Conservation (phyloP, 73 alveolate species). For the Stentor roeselii region DNA sequence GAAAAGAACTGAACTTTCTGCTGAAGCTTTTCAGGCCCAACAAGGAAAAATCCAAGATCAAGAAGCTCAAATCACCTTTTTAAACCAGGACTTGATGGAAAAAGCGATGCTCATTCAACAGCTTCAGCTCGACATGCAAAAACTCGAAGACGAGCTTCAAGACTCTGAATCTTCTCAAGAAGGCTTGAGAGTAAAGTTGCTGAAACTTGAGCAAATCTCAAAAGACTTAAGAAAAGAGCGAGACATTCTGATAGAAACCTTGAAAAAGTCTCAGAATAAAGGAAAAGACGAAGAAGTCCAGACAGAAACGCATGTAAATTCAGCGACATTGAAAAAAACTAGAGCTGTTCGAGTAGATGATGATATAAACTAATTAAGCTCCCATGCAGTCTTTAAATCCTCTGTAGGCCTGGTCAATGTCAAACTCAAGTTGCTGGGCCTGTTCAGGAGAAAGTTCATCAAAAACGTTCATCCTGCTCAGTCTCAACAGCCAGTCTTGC, state of each 20-base stretch:
- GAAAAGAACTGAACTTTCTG: no score
- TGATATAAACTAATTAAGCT: no score
- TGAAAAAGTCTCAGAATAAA: background rate
- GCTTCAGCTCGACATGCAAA: background rate
- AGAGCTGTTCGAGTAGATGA: no score
- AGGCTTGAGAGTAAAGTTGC: no score
- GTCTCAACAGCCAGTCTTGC: conserved; percentile 12
- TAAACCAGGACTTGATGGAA: background rate
- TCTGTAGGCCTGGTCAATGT: conserved; percentile 20
- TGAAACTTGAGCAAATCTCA: background rate
- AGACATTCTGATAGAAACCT: background rate
- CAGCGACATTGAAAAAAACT: background rate
- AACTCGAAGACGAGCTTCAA: background rate
- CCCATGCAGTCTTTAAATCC: conserved; percentile 15
- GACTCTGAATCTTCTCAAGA: no score
- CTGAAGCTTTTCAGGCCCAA: background rate
- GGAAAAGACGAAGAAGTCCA: background rate
- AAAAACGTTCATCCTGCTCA: background rate
- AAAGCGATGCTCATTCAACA: no score
- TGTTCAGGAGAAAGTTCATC: background rate
- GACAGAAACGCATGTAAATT: background rate
- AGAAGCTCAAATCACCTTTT: background rate
- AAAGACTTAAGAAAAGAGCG: background rate
- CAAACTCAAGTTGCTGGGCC: conserved; percentile 12
- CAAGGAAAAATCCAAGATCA: background rate